Percentiles rank a stretch among this genome's conserved stretches.
Conservation (phyloP, 1,139 yeast genomes). For the Candida sp. region DNA sequence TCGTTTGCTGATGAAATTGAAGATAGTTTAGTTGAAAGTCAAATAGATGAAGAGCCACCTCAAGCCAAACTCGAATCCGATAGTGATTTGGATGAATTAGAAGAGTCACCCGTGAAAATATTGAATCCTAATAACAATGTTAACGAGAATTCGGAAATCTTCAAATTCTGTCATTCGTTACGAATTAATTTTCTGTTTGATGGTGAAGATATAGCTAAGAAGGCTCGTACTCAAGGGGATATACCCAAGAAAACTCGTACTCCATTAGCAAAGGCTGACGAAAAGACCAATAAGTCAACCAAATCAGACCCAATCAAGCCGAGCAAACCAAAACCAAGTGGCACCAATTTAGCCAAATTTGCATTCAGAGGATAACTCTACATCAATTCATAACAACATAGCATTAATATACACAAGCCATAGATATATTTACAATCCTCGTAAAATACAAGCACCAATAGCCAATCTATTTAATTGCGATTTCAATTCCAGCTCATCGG, state of each 20-base stretch:
- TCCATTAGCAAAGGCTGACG: neutral
- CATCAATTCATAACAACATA: neutral
- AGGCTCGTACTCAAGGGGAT: neutral
- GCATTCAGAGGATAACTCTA: constrained; percentile 10
- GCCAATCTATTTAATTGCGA: constrained; percentile 29
- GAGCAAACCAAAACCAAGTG: neutral
- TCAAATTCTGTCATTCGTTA: constrained; percentile 2
- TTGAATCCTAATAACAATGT: neutral
- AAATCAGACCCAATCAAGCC: no score
- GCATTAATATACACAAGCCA: neutral
- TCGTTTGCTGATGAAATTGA: constrained; percentile 4
- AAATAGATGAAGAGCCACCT: neutral
- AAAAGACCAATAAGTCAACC: neutral
- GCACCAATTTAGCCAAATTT: constrained; percentile 10
- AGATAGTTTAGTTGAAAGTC: constrained; percentile 1
- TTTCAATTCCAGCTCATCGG: constrained; percentile 16
- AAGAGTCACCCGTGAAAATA: constrained; percentile 39
- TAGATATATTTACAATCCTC: constrained; percentile 23
- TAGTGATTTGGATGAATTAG: constrained; percentile 38
- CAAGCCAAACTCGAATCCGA: constrained; percentile 14
- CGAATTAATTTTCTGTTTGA: constrained; percentile 3
- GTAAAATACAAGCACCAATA: constrained; percentile 35
- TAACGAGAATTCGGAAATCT: neutral
- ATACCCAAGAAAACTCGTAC: neutral
- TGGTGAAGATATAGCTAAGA: neutral